A percentile compares a stretch with the other conserved stretches of the same genome.
These are phyloP conservation scores for Furcasterigmium furcatum DNA, from an alignment of 2,329 filamentous ascomycete species.

Conservation along the genomic window DNA sequence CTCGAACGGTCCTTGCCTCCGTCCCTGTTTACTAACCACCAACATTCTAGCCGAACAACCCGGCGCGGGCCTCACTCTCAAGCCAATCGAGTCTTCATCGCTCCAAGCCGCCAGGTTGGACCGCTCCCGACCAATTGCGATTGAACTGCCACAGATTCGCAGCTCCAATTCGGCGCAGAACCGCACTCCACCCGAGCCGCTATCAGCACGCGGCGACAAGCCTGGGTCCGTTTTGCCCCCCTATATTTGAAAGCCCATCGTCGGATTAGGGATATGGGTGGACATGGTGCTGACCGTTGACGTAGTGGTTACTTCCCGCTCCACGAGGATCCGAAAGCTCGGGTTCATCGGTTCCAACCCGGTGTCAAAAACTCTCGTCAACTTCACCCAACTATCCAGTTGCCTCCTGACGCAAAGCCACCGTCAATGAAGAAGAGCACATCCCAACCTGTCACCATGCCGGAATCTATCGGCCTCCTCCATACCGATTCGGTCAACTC, in stretches of 20 bases:
- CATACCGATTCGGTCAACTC: slow-evolving; percentile 20
- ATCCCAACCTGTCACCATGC: slow-evolving; percentile 12
- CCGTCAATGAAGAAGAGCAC: slow-evolving; percentile 9
- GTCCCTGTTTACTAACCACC: slow-evolving; percentile 1
- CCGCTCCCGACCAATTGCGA: slow-evolving; percentile 48
- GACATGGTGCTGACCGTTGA: not conserved
- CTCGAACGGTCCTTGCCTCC: too few species aligned
- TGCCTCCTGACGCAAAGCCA: slow-evolving; percentile 24
- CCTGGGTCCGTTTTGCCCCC: slow-evolving; percentile 46
- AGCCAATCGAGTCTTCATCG: slow-evolving; percentile 16
- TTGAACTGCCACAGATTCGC: slow-evolving; percentile 41
- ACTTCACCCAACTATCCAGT: slow-evolving; percentile 20
- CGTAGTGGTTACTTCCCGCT: slow-evolving; percentile 57
- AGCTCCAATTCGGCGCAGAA: slow-evolving; percentile 34
- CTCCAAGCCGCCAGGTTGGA: slow-evolving; percentile 7
- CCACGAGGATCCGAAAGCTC: slow-evolving; percentile 50
- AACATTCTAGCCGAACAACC: not conserved
- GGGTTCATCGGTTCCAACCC: slow-evolving; percentile 44
- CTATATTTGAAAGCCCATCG: slow-evolving; percentile 11
- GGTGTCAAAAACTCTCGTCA: slow-evolving; percentile 34
- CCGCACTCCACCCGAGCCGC: slow-evolving; percentile 42
- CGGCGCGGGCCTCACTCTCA: slow-evolving; percentile 14
- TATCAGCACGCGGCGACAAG: slow-evolving; percentile 57
- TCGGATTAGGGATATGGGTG: not conserved
- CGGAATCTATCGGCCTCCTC: slow-evolving; percentile 6